These are phyloP conservation scores for Fusarium globosum DNA, from an alignment of 2,329 filamentous ascomycete species.

Conservation along the genomic window DNA sequence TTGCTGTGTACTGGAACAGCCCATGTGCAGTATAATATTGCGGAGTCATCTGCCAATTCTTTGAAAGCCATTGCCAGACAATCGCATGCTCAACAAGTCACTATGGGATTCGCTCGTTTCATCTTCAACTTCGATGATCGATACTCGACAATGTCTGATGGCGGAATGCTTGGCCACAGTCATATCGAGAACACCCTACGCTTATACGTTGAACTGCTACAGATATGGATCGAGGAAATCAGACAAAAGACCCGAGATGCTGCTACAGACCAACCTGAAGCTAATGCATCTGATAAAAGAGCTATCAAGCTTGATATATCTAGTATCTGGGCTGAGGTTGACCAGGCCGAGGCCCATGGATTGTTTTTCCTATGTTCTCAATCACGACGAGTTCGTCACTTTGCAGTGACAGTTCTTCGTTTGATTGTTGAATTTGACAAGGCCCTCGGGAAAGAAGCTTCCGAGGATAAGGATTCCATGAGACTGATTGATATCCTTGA, in stretches of 20 bases:
- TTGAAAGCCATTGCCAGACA: constrained; percentile 95
- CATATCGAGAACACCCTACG: constrained; percentile 95
- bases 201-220: constrained; percentile 90
- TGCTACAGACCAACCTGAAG: constrained; percentile 71
- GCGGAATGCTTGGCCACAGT: constrained; percentile 91
- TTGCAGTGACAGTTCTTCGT: constrained; percentile 90
- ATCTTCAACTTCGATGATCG: constrained; percentile 99
- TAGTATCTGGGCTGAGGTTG: constrained; percentile 90
- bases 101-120: constrained; percentile 94
- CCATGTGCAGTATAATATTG: constrained; percentile 93
- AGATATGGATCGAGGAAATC: constrained; percentile 98
- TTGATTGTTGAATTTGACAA: constrained; percentile 94
- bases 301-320: constrained; percentile 86
- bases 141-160: constrained; percentile 97
- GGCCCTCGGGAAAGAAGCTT: constrained; percentile 77
- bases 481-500: constrained; percentile 94
- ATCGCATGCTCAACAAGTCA: constrained; percentile 92
- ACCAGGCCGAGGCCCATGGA: constrained; percentile 96
- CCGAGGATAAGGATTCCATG: constrained; percentile 69
- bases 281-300: constrained; percentile 72
- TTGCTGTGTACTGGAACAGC: constrained; percentile 95
- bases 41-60: constrained; percentile 89
- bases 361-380: constrained; percentile 98
- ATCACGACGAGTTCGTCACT: constrained; percentile 86
- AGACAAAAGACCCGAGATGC: constrained; percentile 84